Evolutionary conservation across 1,139 yeast species (phyloP), one percentile per base, ranked within the genome.

Genomic region (Sugiyamaella novakii): DNA sequence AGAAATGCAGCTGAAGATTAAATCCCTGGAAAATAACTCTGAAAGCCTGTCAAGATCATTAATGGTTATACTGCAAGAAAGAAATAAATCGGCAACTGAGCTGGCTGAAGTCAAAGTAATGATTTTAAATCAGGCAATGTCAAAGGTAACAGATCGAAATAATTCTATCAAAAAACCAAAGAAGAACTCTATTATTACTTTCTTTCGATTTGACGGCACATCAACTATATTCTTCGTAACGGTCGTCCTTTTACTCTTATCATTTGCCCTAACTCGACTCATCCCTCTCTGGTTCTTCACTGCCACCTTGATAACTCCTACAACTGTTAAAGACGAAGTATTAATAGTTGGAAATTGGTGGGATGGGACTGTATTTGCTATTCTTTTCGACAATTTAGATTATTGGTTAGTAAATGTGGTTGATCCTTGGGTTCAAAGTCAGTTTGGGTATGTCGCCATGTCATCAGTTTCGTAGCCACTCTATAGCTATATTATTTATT

Each of bases 381-480:
- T 30, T 7, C 7, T 31, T 10, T 35, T 33, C 22, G 46, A 42
- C 11, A 3, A 17, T 17, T 14, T 42, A 17, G 39, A 34, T 18
- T 30, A 11, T 19, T 30, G 36, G 44, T 8, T 41, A 7, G 30
- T 41, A 10, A 22, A 30, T 11, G 14, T 30, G 5, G 7, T 41
- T 30, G 44, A 41, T 21, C 44, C 44, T 4, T 41, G 44, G 44
- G 21, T 41, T 8, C 44, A 41, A 17, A 11, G 22, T 10, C 28
- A 15, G 12, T 31, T 41, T 19, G 37, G 37, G 22, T 41, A 31
- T 21, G 25, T 22, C 18, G 27, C 37, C 14, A 19, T 41, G 2
- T 22, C 44, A 19, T 29, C 44, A 18, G 31, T 41, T 5, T 30
- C 44, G 12, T 41, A 17, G n/a, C n/a, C n/a, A n/a, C n/a, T n/a